These are phyloP conservation scores for Beauveria bassiana DNA, from an alignment of 2,329 filamentous ascomycete genomes.

Conservation along the genomic window DNA sequence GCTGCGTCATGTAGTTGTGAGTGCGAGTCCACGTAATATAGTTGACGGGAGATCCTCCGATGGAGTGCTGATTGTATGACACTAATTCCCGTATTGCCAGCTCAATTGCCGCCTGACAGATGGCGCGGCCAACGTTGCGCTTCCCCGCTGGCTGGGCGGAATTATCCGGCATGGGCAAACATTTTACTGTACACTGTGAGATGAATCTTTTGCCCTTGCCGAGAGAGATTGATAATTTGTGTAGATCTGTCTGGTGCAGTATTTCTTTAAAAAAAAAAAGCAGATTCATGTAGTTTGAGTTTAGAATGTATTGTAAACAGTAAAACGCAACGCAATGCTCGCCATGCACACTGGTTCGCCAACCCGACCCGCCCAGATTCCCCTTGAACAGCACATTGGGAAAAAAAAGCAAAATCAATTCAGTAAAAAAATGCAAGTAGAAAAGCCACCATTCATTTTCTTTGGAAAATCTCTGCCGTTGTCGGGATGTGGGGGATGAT, in stretches of 20 bases:
- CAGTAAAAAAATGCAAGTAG: background rate
- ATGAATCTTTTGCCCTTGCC: no score
- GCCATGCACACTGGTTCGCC: background rate
- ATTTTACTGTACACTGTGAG: background rate
- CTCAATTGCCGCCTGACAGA: background rate
- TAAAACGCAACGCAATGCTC: background rate
- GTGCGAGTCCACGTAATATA: no score
- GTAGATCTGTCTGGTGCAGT: no score
- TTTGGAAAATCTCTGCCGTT: background rate
- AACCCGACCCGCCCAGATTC: background rate
- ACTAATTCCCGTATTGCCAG: background rate
- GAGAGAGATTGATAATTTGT: background rate
- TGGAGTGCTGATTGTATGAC: no score
- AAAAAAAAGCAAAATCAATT: background rate
- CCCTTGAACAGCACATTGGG: no score
- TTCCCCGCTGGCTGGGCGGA: background rate
- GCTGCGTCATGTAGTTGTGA: background rate
- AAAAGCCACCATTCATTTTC: background rate
- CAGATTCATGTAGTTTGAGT: no score
- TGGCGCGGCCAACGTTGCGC: background rate
- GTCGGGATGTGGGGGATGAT: slow-evolving; percentile 1
- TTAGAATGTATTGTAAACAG: background rate
- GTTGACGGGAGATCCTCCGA: no score
- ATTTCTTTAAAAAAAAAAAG: no score
- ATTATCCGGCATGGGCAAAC: background rate